phyloP scores from a whole-genome alignment of 768 basidiomycete species.

The Macrolepiota albuminosa region DNA sequence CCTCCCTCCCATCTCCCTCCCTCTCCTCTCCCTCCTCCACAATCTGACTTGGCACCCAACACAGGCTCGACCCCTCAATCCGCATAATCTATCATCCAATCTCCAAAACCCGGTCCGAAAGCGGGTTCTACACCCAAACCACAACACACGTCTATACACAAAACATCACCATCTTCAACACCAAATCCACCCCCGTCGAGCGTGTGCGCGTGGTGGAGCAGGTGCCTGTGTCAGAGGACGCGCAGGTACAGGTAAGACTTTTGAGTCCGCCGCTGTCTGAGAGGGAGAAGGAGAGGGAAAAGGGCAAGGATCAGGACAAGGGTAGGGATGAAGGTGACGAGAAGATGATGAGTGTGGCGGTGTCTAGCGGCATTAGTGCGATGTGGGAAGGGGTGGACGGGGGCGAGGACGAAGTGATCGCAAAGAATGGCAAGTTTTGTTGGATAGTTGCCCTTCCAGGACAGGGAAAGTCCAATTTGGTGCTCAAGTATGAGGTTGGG shows the following conservation, averaged over 20 bases:
- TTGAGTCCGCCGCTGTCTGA: neutral
- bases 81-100: slow-evolving; percentile 23
- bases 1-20: too few species aligned
- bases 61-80: slow-evolving; percentile 22
- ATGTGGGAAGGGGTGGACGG: slow-evolving; percentile 24
- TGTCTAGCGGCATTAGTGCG: slow-evolving; percentile 17
- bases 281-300: neutral
- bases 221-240: slow-evolving; percentile 21
- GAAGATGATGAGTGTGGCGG: slow-evolving; percentile 6
- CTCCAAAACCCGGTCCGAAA: slow-evolving; percentile 19
- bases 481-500: slow-evolving; percentile 1
- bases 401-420: slow-evolving; percentile 1
- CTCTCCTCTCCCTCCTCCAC: neutral
- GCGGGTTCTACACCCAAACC: slow-evolving; percentile 20
- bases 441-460: neutral
- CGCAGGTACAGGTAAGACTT: slow-evolving; percentile 4
- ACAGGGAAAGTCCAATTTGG: slow-evolving; percentile 1
- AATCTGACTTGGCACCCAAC: neutral
- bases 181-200: slow-evolving; percentile 14
- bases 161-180: slow-evolving; percentile 20
- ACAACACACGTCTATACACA: slow-evolving; percentile 19
- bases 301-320: neutral
- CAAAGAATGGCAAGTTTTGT: slow-evolving; percentile 12
- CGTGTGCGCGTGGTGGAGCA: slow-evolving; percentile 19
- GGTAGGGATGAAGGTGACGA: neutral